Conservation (phyloP, 1,284 basidiomycete genomes). For the Rhodotorula glutinis region DNA sequence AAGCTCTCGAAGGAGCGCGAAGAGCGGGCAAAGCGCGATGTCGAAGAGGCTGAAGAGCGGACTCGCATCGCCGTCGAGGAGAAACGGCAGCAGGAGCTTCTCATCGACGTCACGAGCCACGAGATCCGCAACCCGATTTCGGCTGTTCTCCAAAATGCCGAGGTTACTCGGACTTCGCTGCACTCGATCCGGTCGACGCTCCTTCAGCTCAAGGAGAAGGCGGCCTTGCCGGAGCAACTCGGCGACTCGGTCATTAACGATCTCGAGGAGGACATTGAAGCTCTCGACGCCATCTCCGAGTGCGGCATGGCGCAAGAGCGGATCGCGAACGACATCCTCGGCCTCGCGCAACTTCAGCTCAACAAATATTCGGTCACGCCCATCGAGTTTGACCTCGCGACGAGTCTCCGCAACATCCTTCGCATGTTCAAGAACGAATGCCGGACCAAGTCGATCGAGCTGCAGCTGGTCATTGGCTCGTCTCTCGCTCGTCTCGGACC, state of each 20-base stretch:
- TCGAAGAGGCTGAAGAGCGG: conserved; percentile 22
- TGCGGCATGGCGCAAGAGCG: conserved; percentile 32
- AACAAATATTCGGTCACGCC: conserved; percentile 31
- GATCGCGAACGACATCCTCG: conserved; percentile 38
- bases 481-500: conserved; percentile 32
- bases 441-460: conserved; percentile 25
- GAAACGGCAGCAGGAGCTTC: conserved; percentile 29
- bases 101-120: conserved; percentile 35
- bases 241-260: conserved; percentile 12
- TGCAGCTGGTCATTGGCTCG: conserved; percentile 28
- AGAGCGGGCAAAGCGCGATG: conserved; percentile 18
- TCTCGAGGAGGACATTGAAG: conserved; percentile 34
- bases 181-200: conserved; percentile 8
- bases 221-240: conserved; percentile 12
- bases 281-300: conserved; percentile 32
- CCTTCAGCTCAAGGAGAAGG: background rate
- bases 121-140: conserved; percentile 33
- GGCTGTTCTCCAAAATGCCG: conserved; percentile 32
- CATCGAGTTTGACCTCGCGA: conserved; percentile 29
- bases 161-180: conserved; percentile 31
- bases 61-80: conserved; percentile 19
- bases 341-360: conserved; percentile 37
- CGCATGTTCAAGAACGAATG: conserved; percentile 30
- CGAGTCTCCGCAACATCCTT: conserved; percentile 24
- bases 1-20: conserved; percentile 25